Percentiles rank a stretch among this genome's conserved stretches.
Conservation (phyloP, 2,329 filamentous ascomycete species). For the Hymenoscyphus fructigenus region DNA sequence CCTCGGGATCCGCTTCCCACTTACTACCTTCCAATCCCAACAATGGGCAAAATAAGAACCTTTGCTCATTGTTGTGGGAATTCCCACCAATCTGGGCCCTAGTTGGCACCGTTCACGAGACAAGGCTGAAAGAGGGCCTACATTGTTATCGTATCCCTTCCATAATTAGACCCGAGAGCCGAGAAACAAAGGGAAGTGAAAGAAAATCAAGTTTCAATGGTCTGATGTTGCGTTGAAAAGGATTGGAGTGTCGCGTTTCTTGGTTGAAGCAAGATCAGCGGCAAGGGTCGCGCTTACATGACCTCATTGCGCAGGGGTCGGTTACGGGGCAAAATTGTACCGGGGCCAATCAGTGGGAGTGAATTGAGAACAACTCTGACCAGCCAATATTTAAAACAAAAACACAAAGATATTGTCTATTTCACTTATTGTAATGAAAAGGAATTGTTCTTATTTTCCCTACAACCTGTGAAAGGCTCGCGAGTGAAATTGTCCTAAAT, state of each 20-base stretch:
- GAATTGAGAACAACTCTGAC: neutral
- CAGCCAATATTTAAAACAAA: neutral
- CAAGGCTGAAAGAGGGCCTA: neutral
- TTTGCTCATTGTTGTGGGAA: neutral
- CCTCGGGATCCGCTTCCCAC: conserved; percentile 1
- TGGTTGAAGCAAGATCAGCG: neutral
- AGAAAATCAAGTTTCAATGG: conserved; percentile 1
- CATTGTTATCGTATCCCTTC: neutral
- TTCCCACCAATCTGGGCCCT: neutral
- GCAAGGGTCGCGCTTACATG: neutral
- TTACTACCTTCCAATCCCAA: neutral
- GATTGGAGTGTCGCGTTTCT: neutral
- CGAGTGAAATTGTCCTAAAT: neutral
- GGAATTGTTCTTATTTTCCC: neutral
- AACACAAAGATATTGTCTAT: neutral
- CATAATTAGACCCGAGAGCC: neutral
- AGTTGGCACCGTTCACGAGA: neutral
- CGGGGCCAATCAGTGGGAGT: neutral
- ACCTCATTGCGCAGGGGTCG: neutral
- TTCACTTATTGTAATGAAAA: neutral
- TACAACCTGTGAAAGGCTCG: neutral
- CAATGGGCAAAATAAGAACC: neutral
- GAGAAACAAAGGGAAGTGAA: neutral
- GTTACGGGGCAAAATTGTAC: neutral
- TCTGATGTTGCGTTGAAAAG: neutral